Evolutionary conservation across 306 rosid species (phyloP).

Genomic region (Quercus bicolor): DNA sequence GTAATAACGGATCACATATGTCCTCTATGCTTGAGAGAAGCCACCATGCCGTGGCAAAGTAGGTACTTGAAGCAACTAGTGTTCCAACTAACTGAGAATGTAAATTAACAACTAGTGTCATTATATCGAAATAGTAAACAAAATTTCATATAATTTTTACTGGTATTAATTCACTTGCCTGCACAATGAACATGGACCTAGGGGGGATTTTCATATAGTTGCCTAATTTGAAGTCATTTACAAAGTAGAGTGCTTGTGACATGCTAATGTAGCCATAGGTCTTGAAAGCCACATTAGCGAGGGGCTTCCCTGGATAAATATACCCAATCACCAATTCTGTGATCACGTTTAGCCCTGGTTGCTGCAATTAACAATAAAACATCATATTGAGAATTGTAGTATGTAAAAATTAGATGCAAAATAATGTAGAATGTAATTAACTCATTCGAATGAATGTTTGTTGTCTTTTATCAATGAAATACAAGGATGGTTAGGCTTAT

Average conservation of each 20-base stretch:
- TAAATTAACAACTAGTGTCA: neutral
- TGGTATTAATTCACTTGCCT: slow-evolving; percentile 31
- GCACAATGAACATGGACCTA: slow-evolving; percentile 60
- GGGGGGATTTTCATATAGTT: slow-evolving; percentile 93
- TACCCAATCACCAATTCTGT: slow-evolving; percentile 77
- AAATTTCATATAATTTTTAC: neutral
- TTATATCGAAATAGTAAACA: neutral
- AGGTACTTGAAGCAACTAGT: slow-evolving; percentile 37
- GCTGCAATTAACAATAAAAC: slow-evolving; percentile 33
- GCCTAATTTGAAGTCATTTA: slow-evolving; percentile 69
- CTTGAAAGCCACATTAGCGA: slow-evolving; percentile 83
- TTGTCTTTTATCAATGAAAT: neutral
- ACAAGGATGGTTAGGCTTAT: neutral
- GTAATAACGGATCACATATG: slow-evolving; percentile 36
- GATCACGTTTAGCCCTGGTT: slow-evolving; percentile 66
- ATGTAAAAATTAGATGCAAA: too few species aligned
- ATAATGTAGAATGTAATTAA: neutral
- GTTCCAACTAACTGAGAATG: slow-evolving; percentile 52
- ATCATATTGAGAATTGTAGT: too few species aligned
- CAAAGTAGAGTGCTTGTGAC: slow-evolving; percentile 65
- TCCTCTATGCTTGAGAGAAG: slow-evolving; percentile 34
- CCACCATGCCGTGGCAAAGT: slow-evolving; percentile 80
- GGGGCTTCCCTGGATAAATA: slow-evolving; percentile 70
- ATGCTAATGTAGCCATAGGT: slow-evolving; percentile 81
- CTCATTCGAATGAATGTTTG: neutral